Evolutionary conservation across 805 yeast species (phyloP), one percentile per base, ranked within the genome.

Genomic region (Kazachstania kunashirensis): DNA sequence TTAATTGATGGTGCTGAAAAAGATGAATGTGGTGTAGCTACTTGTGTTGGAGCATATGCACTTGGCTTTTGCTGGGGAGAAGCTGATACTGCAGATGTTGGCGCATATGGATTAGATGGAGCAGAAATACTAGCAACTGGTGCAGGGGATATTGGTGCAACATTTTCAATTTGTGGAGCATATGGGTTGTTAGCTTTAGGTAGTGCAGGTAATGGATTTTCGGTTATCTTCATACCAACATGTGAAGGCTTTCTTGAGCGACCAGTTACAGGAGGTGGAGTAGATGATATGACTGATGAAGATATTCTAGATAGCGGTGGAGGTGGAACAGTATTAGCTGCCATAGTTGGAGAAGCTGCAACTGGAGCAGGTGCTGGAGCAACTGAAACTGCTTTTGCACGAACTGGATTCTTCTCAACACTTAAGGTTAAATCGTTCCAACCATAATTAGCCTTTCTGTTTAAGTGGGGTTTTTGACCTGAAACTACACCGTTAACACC

Each of bases 321-420:
- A n/a, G 41, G 36, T 7, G 45, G 33, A 16, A 17, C 25, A 19
- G 26, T 12, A 16, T 42, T 29, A 17, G 46, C 43, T n/a, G 39
- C 40, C 13, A 38, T 31, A 7, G 26, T 17, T 5, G 44, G 33
- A 14, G 41, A 29, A 10, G n/a, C 18, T 9, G 11, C 13, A 3
- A 44, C 29, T 34, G 51, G 39, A 9, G 39, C 27, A 25, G 43
- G 38, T 11, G 41, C 39, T 29, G 61, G 58, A 11, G 63, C 63
- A 21, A 70, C 65, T 1, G 66, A 57, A 16, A 59, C 57, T 6
- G 62, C 53, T 29, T 59, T 58, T 10, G 61, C 62, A 41, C 63
- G 55, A 9, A 49, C 46, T 24, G 57, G 54, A 17, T 42, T 40
- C 20, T 52, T 60, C 25, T 52, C 52, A 6, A 56, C 50, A 11